Evolutionary conservation across 768 basidiomycete species (phyloP).

Genomic region (Lentinula lateritia): DNA sequence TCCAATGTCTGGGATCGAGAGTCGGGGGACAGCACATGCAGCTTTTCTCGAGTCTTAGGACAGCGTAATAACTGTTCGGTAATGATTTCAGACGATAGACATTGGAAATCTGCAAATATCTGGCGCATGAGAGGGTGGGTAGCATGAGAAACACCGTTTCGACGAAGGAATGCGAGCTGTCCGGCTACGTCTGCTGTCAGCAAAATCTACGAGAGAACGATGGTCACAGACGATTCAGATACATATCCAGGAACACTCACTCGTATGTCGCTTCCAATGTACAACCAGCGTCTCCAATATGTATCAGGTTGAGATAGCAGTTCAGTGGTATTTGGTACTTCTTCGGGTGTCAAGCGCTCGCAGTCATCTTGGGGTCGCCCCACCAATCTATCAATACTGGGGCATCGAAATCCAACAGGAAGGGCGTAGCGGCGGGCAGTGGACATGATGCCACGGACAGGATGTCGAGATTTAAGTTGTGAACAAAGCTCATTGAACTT

Average conservation of each 20-base stretch:
- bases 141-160: neutral
- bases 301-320: slow-evolving; percentile 1
- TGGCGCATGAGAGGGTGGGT: neutral
- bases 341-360: neutral
- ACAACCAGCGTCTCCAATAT: slow-evolving; percentile 4
- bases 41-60: neutral
- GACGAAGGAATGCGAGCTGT: neutral
- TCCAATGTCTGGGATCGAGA: slow-evolving; percentile 1
- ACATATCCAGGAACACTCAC: neutral
- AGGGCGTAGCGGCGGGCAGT: neutral
- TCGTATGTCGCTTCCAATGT: neutral
- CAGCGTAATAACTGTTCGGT: neutral
- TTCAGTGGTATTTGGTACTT: neutral
- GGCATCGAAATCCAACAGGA: neutral
- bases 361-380: slow-evolving; percentile 1
- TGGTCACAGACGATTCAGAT: neutral
- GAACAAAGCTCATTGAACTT: slow-evolving; percentile 4
- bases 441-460: slow-evolving; percentile 1
- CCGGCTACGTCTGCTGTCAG: slow-evolving; percentile 1
- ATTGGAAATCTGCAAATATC: neutral
- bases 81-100: neutral
- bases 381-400: neutral
- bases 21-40: neutral
- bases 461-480: neutral
- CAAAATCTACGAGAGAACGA: neutral